Evolutionary conservation across 441 rosid species (phyloP).

Genomic region (Erysimum cheiri): DNA sequence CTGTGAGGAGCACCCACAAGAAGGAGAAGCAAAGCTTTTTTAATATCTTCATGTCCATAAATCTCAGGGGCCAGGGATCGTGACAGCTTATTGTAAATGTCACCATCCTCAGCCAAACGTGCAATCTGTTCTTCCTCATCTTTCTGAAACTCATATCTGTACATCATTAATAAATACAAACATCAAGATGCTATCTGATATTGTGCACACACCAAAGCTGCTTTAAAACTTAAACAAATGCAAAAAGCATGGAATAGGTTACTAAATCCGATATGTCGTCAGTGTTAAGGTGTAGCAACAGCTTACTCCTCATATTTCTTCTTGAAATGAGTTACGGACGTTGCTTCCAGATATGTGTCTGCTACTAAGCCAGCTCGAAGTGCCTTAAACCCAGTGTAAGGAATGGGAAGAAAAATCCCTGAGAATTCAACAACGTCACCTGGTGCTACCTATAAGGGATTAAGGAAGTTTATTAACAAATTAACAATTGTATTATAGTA

Average conservation of each 20-base stretch:
- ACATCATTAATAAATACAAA: constrained; percentile 21
- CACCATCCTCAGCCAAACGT: constrained; percentile 95
- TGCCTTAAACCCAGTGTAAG: constrained; percentile 94
- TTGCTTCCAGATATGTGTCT: constrained; percentile 93
- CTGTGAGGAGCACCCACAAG: constrained; percentile 99
- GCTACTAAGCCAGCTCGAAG: constrained; percentile 99
- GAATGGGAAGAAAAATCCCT: constrained; percentile 98
- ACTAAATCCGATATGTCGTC: constrained; percentile 11
- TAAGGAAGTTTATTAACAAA: neutral
- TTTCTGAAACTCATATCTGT: constrained; percentile 86
- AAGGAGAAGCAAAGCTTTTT: constrained; percentile 93
- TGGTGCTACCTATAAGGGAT: constrained; percentile 73
- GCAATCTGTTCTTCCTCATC: constrained; percentile 93
- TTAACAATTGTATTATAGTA: neutral
- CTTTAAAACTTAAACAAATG: constrained; percentile 9
- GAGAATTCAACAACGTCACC: constrained; percentile 98
- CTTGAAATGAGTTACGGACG: constrained; percentile 94
- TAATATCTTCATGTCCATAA: constrained; percentile 98
- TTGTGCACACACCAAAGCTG: constrained; percentile 11
- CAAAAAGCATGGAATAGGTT: constrained; percentile 14
- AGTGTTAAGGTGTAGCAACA: constrained; percentile 22
- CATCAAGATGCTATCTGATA: constrained; percentile 20
- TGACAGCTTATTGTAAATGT: constrained; percentile 92
- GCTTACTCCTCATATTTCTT: constrained; percentile 98
- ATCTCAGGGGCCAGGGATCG: constrained; percentile 97